These are phyloP conservation scores for Aspergillus affinis DNA, from an alignment of 495 filamentous ascomycete genomes.

Conservation along the genomic window DNA sequence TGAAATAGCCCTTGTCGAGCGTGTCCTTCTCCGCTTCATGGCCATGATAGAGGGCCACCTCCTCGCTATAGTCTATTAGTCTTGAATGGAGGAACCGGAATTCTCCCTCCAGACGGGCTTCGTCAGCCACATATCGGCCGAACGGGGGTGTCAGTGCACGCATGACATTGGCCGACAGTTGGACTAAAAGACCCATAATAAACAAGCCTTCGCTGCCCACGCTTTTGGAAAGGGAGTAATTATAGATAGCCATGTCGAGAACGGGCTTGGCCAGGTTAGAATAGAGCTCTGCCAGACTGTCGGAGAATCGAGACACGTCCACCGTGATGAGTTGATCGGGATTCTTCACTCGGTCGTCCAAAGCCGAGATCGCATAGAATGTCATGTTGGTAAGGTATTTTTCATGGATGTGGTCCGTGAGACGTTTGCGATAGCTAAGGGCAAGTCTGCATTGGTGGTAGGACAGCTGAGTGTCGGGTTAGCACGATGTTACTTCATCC, in stretches of 20 bases:
- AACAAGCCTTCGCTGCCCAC: constrained; percentile 94
- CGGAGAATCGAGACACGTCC: constrained; percentile 93
- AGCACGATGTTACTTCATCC: not conserved
- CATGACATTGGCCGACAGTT: constrained; percentile 91
- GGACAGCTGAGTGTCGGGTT: constrained; percentile 61
- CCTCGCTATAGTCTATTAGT: constrained; percentile 92
- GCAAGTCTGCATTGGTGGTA: constrained; percentile 96
- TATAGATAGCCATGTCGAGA: constrained; percentile 95
- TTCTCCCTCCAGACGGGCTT: constrained; percentile 90
- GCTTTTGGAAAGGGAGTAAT: constrained; percentile 84
- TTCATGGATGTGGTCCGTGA: constrained; percentile 90
- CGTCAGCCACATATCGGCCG: constrained; percentile 96
- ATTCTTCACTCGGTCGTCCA: constrained; percentile 98
- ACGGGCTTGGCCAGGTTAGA: constrained; percentile 96
- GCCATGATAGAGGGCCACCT: constrained; percentile 88
- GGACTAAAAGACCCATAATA: constrained; percentile 90
- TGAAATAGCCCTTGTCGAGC: constrained; percentile 97
- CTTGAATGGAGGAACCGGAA: constrained; percentile 94
- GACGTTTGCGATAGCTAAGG: constrained; percentile 83
- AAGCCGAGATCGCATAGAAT: constrained; percentile 91
- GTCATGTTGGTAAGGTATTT: constrained; percentile 95
- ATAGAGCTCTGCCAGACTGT: constrained; percentile 91
- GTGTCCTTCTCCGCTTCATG: constrained; percentile 97
- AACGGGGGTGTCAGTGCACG: constrained; percentile 95
- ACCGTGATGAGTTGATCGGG: constrained; percentile 97